These are phyloP conservation scores for Ogataea salicorniae DNA, from an alignment of 805 yeast species.

Conservation along the genomic window DNA sequence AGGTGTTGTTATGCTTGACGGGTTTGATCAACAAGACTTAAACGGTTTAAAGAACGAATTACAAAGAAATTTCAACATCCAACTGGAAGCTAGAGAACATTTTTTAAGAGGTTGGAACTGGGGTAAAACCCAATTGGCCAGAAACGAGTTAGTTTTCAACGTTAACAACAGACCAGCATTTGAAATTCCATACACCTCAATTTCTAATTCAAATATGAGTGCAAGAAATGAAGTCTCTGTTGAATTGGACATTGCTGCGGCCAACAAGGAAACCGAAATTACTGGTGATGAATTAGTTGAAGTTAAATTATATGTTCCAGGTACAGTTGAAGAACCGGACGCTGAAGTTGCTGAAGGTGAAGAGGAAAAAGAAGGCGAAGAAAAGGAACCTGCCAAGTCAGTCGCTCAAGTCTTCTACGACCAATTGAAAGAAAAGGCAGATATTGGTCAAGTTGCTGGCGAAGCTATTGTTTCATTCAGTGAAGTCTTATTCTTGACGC, in stretches of 20 bases:
- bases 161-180: constrained; percentile 86
- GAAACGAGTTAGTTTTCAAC: constrained; percentile 83
- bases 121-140: constrained; percentile 91
- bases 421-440: constrained; percentile 86
- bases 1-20: constrained; percentile 85
- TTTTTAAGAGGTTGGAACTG: constrained; percentile 98
- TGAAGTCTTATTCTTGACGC: constrained; percentile 88
- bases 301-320: constrained; percentile 89
- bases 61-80: constrained; percentile 65
- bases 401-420: constrained; percentile 88
- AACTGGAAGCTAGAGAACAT: constrained; percentile 82
- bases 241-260: constrained; percentile 58
- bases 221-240: constrained; percentile 92
- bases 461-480: constrained; percentile 91
- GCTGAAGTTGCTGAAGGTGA: constrained; percentile 22
- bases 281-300: constrained; percentile 97
- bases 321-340: constrained; percentile 54
- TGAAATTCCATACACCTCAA: constrained; percentile 79
- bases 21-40: constrained; percentile 83
- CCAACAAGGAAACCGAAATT: constrained; percentile 43
- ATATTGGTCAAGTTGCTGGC: constrained; percentile 90
- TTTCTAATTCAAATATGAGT: constrained; percentile 81
- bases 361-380: constrained; percentile 19
- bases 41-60: constrained; percentile 76
- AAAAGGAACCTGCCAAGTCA: constrained; percentile 42